Base-by-base conservation (phyloP, 441 rosid genomes). In the Adansonia rubrostipa region DNA sequence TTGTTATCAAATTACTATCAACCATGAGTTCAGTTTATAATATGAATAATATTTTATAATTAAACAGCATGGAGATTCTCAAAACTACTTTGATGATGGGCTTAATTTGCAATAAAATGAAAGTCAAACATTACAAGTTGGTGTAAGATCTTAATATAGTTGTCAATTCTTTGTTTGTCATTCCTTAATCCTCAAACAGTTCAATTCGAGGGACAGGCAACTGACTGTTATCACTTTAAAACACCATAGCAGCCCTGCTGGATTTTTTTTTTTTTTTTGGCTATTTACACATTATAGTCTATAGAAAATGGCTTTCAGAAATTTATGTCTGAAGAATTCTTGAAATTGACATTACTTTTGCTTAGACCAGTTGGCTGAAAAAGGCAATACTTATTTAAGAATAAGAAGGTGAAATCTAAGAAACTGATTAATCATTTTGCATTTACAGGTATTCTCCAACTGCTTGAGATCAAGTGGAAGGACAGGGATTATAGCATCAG, bases 401-500 rank as follows among this genome's bases (percentile, higher is more conserved):
- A 28, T 11, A 14, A 65, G 19, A 36, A 9, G 45, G 64, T 5
- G 63, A 58, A 28, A 42, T 20, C 9, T 8, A 14, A 64, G 28
- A 48, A 14, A 42, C 74, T 33, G 13, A 57, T 64, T 17, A 20
- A 57, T 64, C 11, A 28, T 28, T 56, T 69, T 74, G 65, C 63
- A 80, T 45, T 75, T 66, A 36, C 84, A 95, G 99, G 99, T 93
- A 80, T 95, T 95, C 80, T 93, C 98, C 0, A 92, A 84, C 87
- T 95, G 99, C 78, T 80, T 96, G 88, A 93, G 92, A 81, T 96
- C 99, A 72, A 92, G 97, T 70, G 99, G 98, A 56, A 84, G 98
- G 76, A 93, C 98, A 5, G 97, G 97, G 78, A 95, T 95, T 64
- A 93, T 95, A 73, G 98, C 98, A 15, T 95, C 99, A 6, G 97